phyloP scores from a whole-genome alignment of 2,329 filamentous ascomycete species.

The Gaeumannomyces sp. region DNA sequence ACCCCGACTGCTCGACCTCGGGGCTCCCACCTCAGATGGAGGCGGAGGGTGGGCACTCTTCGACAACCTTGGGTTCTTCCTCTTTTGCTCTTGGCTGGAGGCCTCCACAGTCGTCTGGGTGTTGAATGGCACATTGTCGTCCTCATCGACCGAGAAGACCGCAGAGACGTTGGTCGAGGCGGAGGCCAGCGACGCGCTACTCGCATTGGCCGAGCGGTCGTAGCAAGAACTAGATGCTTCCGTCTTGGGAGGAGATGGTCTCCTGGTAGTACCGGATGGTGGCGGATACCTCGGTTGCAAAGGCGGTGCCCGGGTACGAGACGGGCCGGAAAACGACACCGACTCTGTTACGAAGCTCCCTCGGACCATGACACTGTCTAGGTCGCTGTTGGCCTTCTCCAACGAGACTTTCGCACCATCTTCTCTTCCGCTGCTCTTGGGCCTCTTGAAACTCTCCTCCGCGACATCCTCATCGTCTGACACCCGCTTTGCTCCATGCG shows the following conservation, averaged over 20 bases:
- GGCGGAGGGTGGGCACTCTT: background rate
- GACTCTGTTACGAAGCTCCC: background rate
- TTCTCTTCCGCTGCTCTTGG: background rate
- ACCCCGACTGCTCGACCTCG: background rate
- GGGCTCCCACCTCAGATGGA: background rate
- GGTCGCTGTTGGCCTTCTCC: background rate
- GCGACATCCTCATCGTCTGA: background rate
- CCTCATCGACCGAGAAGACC: conserved; percentile 27
- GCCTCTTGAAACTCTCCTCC: background rate
- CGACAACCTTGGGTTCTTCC: background rate
- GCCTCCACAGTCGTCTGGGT: conserved; percentile 30
- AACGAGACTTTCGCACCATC: background rate
- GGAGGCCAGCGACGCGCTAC: conserved; percentile 24
- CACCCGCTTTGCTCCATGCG: background rate
- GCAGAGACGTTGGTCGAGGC: conserved; percentile 12
- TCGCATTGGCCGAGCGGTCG: conserved; percentile 24
- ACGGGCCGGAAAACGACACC: background rate
- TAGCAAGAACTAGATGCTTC: background rate
- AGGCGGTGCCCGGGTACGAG: too few species aligned
- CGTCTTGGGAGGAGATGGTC: background rate
- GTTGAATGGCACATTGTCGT: conserved; percentile 17
- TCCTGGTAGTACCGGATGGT: background rate
- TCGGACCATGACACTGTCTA: conserved; percentile 1
- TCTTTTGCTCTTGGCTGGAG: conserved; percentile 17
- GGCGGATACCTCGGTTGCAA: background rate